A percentile compares a stretch with the other conserved stretches of the same genome.
Evolutionary conservation across 345 rosid genomes (phyloP).

Genomic region (Limnanthes douglasii): DNA sequence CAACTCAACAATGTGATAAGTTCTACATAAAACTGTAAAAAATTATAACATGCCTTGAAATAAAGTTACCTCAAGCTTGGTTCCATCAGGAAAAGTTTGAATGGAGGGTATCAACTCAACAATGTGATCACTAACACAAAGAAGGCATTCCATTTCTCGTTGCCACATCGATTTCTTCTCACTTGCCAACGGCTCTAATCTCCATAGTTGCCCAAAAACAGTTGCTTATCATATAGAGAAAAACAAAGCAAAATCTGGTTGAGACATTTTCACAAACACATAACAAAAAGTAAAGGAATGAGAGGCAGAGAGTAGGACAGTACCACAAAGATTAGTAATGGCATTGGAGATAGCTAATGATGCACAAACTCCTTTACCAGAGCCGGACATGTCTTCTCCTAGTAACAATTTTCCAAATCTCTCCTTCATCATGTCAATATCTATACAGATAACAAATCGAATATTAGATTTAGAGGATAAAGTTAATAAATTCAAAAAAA

Average conservation of each 20-base stretch:
- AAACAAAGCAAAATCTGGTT: slow-evolving; percentile 1
- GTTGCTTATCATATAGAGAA: slow-evolving; percentile 31
- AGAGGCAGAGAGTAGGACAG: too few relatives aligned
- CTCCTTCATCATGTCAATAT: slow-evolving; percentile 89
- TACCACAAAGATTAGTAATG: slow-evolving; percentile 93
- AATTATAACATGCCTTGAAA: background rate
- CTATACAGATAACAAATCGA: slow-evolving; percentile 21
- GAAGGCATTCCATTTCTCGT: slow-evolving; percentile 89
- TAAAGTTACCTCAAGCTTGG: slow-evolving; percentile 63
- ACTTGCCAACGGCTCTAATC: slow-evolving; percentile 56
- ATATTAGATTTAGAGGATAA: too few relatives aligned
- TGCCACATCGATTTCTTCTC: slow-evolving; percentile 89
- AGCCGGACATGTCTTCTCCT: slow-evolving; percentile 98
- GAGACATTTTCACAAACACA: background rate
- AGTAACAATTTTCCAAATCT: slow-evolving; percentile 84
- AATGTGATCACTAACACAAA: slow-evolving; percentile 74
- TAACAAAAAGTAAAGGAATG: background rate
- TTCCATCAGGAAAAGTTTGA: slow-evolving; percentile 83
- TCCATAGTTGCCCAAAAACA: slow-evolving; percentile 89
- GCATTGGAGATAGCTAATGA: slow-evolving; percentile 89
- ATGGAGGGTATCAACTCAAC: slow-evolving; percentile 88
- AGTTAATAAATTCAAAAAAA: background rate
- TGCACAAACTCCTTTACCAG: slow-evolving; percentile 84
- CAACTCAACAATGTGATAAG: slow-evolving; percentile 85
- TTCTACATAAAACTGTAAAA: too few relatives aligned